Base-by-base conservation (phyloP, 805 yeast species). In the Zygoascus bituminiphila region DNA sequence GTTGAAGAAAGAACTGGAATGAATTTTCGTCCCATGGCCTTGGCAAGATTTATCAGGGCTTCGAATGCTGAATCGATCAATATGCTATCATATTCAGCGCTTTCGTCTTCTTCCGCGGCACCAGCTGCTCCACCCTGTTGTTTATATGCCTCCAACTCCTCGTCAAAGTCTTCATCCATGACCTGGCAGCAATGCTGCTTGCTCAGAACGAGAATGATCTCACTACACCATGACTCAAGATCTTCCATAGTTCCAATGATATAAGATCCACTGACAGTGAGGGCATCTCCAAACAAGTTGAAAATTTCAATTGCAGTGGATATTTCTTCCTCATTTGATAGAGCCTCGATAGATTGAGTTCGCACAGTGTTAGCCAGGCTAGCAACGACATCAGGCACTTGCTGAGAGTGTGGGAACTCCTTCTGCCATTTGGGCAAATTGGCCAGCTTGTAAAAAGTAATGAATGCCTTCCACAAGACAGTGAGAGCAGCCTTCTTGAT, bases 31-130 rank as follows among this genome's bases (percentile, higher is more conserved):
- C 84, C 93, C 57, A 91, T 74, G n/a, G 85, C 83, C 52, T 72
- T 68, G 14, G 96, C 78, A 56, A 91, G 73, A 56, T 81, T 76
- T 49, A 86, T 86, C 54, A 91, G 72, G 22, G 88, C 88, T 65
- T 93, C 98, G 57, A 87, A 72, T 38, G 95, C 86, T 51, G 87
- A 75, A 62, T 91, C 97, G 57, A 80, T 80, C 52, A 93, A 74
- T 57, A 88, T 74, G 20, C 88, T 86, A 51, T 77, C 81, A 45
- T 69, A 64, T 62, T 76, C 80, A 12, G 65, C 53, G 42, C 51
- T 59, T 49, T 60, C 71, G n/a, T 55, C 62, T 37, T 81, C 75
- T 17, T 81, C 76, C 55, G 78, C 83, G 44, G 65, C 63, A 50
- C 77, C 78, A n/a, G 78, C 83, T 44, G 65, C 63, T 50, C 72